Conservation (phyloP, 805 yeast species). For the Schwanniomyces pseudopolymorphus region DNA sequence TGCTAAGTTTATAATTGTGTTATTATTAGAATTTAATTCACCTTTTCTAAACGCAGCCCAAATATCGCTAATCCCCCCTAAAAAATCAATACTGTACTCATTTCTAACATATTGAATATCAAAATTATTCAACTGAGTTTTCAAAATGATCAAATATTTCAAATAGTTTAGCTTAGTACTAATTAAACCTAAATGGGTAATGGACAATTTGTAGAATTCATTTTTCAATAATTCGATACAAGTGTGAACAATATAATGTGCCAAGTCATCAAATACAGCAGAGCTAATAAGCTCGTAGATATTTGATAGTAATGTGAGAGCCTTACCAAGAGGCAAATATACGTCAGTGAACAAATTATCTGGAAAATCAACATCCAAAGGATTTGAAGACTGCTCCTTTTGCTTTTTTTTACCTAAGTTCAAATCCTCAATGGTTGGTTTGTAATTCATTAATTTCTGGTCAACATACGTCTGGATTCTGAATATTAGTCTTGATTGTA, state of each 20-base stretch:
- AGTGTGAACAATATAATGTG: slow-evolving; percentile 81
- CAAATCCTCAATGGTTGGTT: slow-evolving; percentile 68
- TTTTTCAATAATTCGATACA: slow-evolving; percentile 62
- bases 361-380: slow-evolving; percentile 32
- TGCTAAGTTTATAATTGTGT: slow-evolving; percentile 50
- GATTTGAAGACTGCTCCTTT: slow-evolving; percentile 6
- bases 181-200: slow-evolving; percentile 44
- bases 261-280: slow-evolving; percentile 80
- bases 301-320: slow-evolving; percentile 68
- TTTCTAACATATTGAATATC: slow-evolving; percentile 76
- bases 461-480: slow-evolving; percentile 74
- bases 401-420: slow-evolving; percentile 48
- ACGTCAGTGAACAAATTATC: slow-evolving; percentile 44
- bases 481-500: slow-evolving; percentile 78
- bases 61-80: slow-evolving; percentile 58
- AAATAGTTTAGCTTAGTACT: slow-evolving; percentile 69
- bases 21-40: slow-evolving; percentile 44
- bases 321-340: slow-evolving; percentile 71
- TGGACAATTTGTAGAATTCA: slow-evolving; percentile 48
- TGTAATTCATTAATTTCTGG: slow-evolving; percentile 62
- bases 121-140: slow-evolving; percentile 66
- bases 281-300: slow-evolving; percentile 80
- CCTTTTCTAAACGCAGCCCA: slow-evolving; percentile 38
- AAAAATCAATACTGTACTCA: slow-evolving; percentile 77
- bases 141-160: slow-evolving; percentile 68